Conservation (phyloP, 176 grass and related monocot species). For the Aegilops tauschii region DNA sequence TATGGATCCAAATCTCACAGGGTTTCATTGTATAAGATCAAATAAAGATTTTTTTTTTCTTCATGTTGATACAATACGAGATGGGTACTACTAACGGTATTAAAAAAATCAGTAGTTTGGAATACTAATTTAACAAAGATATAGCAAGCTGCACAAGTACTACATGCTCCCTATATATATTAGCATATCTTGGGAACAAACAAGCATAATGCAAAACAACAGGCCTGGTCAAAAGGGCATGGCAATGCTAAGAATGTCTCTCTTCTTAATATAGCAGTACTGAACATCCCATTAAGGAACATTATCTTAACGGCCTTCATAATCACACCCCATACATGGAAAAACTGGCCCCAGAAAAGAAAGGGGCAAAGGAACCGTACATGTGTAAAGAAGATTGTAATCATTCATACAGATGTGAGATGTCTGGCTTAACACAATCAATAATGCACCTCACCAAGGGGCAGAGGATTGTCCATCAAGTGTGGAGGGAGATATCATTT, state of each 20-base stretch:
- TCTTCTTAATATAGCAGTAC: neutral
- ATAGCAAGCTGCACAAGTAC: neutral
- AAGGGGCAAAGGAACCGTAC: constrained; percentile 27
- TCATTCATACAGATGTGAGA: constrained; percentile 43
- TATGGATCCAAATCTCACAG: neutral
- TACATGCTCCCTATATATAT: neutral
- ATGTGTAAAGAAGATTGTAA: constrained; percentile 24
- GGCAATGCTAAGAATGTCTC: neutral
- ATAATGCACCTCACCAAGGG: constrained; percentile 27
- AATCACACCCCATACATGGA: constrained; percentile 5
- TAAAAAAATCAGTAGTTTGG: neutral
- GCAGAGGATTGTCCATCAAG: neutral
- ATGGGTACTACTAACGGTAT: neutral
- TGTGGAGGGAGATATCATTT: constrained; percentile 11
- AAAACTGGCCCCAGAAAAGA: constrained; percentile 4
- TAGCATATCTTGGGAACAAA: constrained; percentile 6
- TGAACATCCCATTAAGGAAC: constrained; percentile 22
- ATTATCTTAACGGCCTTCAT: constrained; percentile 1
- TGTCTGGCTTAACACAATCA: constrained; percentile 28
- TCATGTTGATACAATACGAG: too few relatives aligned
- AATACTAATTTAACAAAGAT: neutral
- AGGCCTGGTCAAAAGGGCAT: constrained; percentile 19
- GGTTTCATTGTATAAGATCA: neutral
- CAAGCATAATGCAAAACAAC: neutral
- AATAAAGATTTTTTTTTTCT: neutral